These are phyloP conservation scores for Colletotrichum zoysiae DNA, from an alignment of 2,329 filamentous ascomycete genomes.

Conservation along the genomic window DNA sequence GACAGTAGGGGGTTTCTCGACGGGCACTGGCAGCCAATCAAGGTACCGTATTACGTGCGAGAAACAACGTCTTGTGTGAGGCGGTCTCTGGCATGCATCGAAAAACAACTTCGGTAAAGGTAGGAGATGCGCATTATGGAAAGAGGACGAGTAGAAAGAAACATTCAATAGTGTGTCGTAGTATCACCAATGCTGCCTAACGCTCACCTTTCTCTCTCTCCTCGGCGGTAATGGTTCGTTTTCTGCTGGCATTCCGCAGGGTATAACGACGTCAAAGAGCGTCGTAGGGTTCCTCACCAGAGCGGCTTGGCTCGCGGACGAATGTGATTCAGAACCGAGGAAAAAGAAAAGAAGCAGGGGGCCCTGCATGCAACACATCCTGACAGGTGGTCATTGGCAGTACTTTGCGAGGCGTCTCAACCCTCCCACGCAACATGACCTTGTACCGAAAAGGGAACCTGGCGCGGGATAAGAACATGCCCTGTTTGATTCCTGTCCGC, in stretches of 20 bases:
- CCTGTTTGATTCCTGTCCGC: conserved; percentile 24
- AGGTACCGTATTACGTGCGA: not conserved
- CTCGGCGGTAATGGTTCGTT: conserved; percentile 21
- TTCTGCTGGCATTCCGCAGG: conserved; percentile 17
- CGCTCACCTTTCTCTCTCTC: not conserved
- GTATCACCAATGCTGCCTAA: conserved; percentile 10
- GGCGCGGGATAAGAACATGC: conserved; percentile 15
- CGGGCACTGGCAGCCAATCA: conserved; percentile 1
- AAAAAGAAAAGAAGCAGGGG: conserved; percentile 30
- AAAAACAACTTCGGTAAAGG: not conserved
- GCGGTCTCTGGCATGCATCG: not conserved
- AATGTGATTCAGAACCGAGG: conserved; percentile 21
- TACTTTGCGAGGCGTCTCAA: conserved; percentile 16
- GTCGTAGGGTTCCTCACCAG: conserved; percentile 11
- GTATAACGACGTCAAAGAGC: conserved; percentile 7
- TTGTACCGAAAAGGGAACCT: not conserved
- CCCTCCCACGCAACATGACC: conserved; percentile 6
- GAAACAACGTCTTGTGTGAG: conserved; percentile 9
- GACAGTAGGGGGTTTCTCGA: not conserved
- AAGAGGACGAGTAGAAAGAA: not conserved
- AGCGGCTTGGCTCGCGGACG: conserved; percentile 13
- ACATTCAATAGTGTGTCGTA: conserved; percentile 23
- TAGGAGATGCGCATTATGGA: conserved; percentile 4
- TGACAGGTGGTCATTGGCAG: conserved; percentile 33
- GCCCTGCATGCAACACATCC: conserved; percentile 26